These are phyloP conservation scores for Didymella glomerata DNA, from an alignment of 2,329 filamentous ascomycete genomes.

Conservation along the genomic window DNA sequence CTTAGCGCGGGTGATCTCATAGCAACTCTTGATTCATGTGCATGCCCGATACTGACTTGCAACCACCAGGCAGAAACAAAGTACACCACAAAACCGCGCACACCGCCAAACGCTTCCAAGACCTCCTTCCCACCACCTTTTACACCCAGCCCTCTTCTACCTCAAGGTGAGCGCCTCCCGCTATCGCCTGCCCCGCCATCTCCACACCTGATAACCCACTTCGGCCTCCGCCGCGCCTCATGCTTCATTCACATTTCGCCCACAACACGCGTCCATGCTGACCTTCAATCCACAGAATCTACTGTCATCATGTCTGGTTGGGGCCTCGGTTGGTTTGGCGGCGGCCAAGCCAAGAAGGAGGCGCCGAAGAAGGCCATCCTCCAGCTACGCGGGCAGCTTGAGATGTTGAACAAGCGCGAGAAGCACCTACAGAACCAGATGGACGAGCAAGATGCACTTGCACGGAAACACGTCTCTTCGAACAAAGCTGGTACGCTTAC, in stretches of 20 bases:
- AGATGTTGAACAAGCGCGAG: constrained; percentile 98
- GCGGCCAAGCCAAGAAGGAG: constrained; percentile 85
- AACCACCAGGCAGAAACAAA: constrained; percentile 27
- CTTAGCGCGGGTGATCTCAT: constrained; percentile 22
- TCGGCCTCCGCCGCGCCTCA: constrained; percentile 5
- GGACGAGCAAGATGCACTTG: constrained; percentile 87
- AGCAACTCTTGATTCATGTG: constrained; percentile 24
- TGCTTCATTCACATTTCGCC: neutral
- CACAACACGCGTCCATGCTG: constrained; percentile 1
- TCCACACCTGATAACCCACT: constrained; percentile 25
- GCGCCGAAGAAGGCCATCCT: constrained; percentile 97
- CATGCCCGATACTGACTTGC: constrained; percentile 25
- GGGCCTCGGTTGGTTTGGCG: constrained; percentile 83
- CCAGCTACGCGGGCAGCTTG: constrained; percentile 83
- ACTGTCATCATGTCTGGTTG: constrained; percentile 52
- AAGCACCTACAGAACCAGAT: constrained; percentile 90
- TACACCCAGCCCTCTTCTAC: neutral
- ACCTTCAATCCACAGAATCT: constrained; percentile 11
- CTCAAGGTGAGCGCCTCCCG: constrained; percentile 23
- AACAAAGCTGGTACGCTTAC: constrained; percentile 84
- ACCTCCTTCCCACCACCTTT: constrained; percentile 2
- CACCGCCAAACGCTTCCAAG: constrained; percentile 8
- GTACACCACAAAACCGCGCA: constrained; percentile 21
- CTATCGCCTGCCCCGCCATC: constrained; percentile 32
- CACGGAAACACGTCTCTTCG: constrained; percentile 83